phyloP scores from a whole-genome alignment of 441 rosid genomes.

The Raphanus hybrid region DNA sequence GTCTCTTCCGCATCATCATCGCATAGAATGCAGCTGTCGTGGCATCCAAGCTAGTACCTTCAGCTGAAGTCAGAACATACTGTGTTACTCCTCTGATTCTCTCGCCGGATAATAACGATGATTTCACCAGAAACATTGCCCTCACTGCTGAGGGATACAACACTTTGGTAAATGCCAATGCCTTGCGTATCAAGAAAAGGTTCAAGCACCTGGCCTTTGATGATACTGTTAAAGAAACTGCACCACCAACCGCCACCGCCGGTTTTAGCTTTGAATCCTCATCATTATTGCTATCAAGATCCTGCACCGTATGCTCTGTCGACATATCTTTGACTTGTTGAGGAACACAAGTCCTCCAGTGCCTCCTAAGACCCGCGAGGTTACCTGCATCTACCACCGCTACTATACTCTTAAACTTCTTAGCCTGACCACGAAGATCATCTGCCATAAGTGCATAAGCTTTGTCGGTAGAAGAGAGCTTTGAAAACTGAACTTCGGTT shows the following conservation, averaged over 20 bases:
- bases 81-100: slow-evolving; percentile 75
- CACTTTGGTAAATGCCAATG: slow-evolving; percentile 61
- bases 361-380: not conserved
- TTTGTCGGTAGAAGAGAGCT: slow-evolving; percentile 75
- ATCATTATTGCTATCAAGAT: too few species aligned
- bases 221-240: slow-evolving; percentile 65
- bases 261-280: too few species aligned
- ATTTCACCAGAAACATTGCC: slow-evolving; percentile 38
- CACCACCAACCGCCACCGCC: too few species aligned
- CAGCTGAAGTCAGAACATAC: slow-evolving; percentile 72
- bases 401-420: not conserved
- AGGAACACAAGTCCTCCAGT: not conserved
- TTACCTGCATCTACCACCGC: not conserved
- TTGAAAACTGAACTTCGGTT: slow-evolving; percentile 54
- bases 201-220: slow-evolving; percentile 56
- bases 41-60: slow-evolving; percentile 83
- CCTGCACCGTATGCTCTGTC: too few species aligned
- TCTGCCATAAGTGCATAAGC: slow-evolving; percentile 64
- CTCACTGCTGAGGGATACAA: too few species aligned
- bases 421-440: not conserved
- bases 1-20: slow-evolving; percentile 71
- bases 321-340: too few species aligned
- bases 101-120: slow-evolving; percentile 67
- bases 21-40: slow-evolving; percentile 89
- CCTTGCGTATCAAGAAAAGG: slow-evolving; percentile 49